Conservation (phyloP, 495 filamentous ascomycete species). For the Penicillium roqueforti region DNA sequence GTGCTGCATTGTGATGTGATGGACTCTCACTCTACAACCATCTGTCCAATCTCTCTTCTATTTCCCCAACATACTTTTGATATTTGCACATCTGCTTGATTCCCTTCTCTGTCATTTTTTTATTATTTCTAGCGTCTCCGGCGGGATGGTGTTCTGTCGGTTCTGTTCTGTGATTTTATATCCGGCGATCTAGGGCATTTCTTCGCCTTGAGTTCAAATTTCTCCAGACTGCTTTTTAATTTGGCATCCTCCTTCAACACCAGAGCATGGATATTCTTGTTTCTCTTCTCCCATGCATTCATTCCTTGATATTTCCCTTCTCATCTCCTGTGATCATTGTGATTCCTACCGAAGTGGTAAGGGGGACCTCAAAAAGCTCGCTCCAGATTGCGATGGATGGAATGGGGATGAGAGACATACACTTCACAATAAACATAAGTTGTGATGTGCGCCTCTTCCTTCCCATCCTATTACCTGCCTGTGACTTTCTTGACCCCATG, state of each 20-base stretch:
- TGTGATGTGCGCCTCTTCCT: not conserved
- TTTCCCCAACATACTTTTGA: slow-evolving; percentile 9
- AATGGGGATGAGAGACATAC: not conserved
- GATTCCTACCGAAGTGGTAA: not conserved
- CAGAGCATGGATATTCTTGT: slow-evolving; percentile 14
- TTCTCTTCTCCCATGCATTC: slow-evolving; percentile 12
- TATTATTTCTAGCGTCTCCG: slow-evolving; percentile 29
- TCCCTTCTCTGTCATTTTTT: slow-evolving; percentile 21
- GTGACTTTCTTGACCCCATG: not conserved
- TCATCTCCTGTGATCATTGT: slow-evolving; percentile 14
- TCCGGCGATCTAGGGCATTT: slow-evolving; percentile 13
- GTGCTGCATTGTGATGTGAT: slow-evolving; percentile 53
- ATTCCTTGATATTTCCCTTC: slow-evolving; percentile 17
- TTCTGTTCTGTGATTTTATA: slow-evolving; percentile 21
- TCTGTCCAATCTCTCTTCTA: slow-evolving; percentile 1
- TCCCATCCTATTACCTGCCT: not conserved
- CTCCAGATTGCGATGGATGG: slow-evolving; percentile 1
- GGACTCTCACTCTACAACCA: not conserved
- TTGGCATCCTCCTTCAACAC: slow-evolving; percentile 7
- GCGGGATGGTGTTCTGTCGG: slow-evolving; percentile 39
- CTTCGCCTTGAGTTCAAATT: slow-evolving; percentile 8
- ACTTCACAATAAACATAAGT: not conserved
- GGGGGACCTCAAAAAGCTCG: not conserved
- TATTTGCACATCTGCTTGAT: slow-evolving; percentile 14
- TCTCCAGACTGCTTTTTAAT: slow-evolving; percentile 19